Percentiles rank a stretch among this genome's conserved stretches.
phyloP scores from a whole-genome alignment of 108 stramenopile species.

The Discostella stelligeroides region DNA sequence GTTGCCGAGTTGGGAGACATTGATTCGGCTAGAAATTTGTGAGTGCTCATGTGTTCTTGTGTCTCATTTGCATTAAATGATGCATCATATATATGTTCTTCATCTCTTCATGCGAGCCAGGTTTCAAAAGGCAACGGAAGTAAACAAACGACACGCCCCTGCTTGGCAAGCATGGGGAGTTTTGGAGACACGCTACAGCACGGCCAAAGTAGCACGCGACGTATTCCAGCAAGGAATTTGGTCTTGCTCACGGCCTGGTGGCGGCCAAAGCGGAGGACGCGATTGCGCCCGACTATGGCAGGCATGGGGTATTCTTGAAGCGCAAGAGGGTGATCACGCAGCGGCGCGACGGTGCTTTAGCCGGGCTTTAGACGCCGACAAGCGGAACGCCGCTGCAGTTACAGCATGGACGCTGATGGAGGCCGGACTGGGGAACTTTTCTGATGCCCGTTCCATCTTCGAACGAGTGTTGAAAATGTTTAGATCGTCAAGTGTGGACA shows the following conservation, averaged over 20 bases:
- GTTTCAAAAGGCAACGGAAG: slow-evolving; percentile 70
- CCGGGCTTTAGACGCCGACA: slow-evolving; percentile 88
- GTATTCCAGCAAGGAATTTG: slow-evolving; percentile 92
- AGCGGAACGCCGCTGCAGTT: slow-evolving; percentile 79
- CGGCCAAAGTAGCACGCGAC: slow-evolving; percentile 70
- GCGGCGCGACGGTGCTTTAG: slow-evolving; percentile 86
- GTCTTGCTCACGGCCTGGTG: slow-evolving; percentile 80
- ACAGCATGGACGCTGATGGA: slow-evolving; percentile 90
- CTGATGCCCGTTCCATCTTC: slow-evolving; percentile 72
- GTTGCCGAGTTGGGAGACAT: slow-evolving; percentile 85
- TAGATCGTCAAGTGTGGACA: slow-evolving; percentile 69
- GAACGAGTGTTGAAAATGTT: slow-evolving; percentile 71
- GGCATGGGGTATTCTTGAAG: slow-evolving; percentile 90
- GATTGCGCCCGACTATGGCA: slow-evolving; percentile 88
- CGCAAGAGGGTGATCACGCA: slow-evolving; percentile 73
- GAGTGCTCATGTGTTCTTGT: slow-evolving; percentile 18
- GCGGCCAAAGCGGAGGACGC: slow-evolving; percentile 85
- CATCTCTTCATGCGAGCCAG: too few species aligned
- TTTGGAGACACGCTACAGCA: slow-evolving; percentile 80
- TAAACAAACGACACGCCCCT: slow-evolving; percentile 83
- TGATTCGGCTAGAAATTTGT: slow-evolving; percentile 78
- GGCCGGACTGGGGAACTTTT: slow-evolving; percentile 64
- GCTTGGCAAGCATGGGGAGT: slow-evolving; percentile 94
- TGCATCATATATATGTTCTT: too few species aligned
- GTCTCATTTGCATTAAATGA: too few species aligned